These are phyloP conservation scores for Fraxinus angustifolia DNA, from an alignment of 305 asterid genomes.

Conservation along the genomic window DNA sequence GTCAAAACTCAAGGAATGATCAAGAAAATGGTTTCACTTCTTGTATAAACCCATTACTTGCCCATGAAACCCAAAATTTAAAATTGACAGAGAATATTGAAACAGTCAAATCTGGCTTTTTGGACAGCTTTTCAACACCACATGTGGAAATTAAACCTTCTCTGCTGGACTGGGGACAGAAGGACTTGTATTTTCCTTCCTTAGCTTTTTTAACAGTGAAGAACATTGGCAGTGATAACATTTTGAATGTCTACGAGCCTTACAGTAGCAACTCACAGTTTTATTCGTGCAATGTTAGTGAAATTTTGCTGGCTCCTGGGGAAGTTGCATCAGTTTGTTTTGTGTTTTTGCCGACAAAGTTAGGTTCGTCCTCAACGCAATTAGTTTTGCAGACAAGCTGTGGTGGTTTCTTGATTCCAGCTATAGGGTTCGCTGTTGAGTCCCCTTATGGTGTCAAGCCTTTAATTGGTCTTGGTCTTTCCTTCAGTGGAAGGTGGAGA, in stretches of 20 bases:
- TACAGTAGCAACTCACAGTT: constrained; percentile 77
- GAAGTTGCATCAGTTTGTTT: constrained; percentile 61
- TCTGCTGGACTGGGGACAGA: constrained; percentile 71
- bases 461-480: constrained; percentile 43
- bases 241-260: constrained; percentile 50
- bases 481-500: constrained; percentile 67
- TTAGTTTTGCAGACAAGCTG: constrained; percentile 77
- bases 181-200: constrained; percentile 55
- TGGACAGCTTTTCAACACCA: constrained; percentile 36
- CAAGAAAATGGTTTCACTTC: constrained; percentile 35
- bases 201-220: constrained; percentile 52
- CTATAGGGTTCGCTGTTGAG: constrained; percentile 65
- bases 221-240: constrained; percentile 46
- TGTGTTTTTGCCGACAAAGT: constrained; percentile 54
- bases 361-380: constrained; percentile 62
- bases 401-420: constrained; percentile 80
- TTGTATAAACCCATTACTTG: constrained; percentile 35
- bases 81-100: constrained; percentile 31
- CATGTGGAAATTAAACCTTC: constrained; percentile 64
- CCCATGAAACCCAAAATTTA: constrained; percentile 24
- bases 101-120: constrained; percentile 29
- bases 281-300: constrained; percentile 72
- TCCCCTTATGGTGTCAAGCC: constrained; percentile 65
- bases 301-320: constrained; percentile 65
- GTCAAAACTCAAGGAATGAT: constrained; percentile 16